These are phyloP conservation scores for Mycena belliarum DNA, from an alignment of 768 basidiomycete species.

Conservation along the genomic window DNA sequence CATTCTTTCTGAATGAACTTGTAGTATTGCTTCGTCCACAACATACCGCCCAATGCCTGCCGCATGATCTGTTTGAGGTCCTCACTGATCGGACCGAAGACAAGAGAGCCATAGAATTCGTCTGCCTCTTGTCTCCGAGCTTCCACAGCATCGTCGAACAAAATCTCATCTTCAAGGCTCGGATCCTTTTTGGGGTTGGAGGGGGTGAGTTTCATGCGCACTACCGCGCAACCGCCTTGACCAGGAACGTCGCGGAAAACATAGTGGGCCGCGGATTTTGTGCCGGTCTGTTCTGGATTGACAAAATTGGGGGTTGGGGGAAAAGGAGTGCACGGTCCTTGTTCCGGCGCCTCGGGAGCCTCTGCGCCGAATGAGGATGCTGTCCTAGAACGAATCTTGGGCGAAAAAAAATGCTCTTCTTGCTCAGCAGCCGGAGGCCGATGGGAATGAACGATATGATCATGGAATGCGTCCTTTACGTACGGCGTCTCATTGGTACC, in stretches of 20 bases:
- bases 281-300: constrained; percentile 85
- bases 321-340: constrained; percentile 63
- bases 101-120: constrained; percentile 88
- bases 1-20: constrained; percentile 95
- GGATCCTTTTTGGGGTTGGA: constrained; percentile 70
- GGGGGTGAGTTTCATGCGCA: constrained; percentile 90
- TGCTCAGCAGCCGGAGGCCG: constrained; percentile 58
- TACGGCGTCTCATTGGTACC: constrained; percentile 81
- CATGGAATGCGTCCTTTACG: constrained; percentile 98
- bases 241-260: constrained; percentile 83
- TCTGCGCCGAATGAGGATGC: constrained; percentile 45
- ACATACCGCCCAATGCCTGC: constrained; percentile 94
- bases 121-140: constrained; percentile 92
- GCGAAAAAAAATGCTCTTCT: constrained; percentile 47
- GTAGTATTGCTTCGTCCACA: constrained; percentile 99
- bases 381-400: constrained; percentile 51
- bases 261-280: constrained; percentile 94
- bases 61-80: constrained; percentile 96
- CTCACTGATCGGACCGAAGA: constrained; percentile 82
- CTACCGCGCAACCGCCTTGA: constrained; percentile 91
- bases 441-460: constrained; percentile 90
- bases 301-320: constrained; percentile 61
- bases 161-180: constrained; percentile 82
- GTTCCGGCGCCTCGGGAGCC: constrained; percentile 41
- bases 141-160: constrained; percentile 88